These are phyloP conservation scores for Didymella sp. DNA, from an alignment of 2,329 filamentous ascomycete species.

Conservation along the genomic window DNA sequence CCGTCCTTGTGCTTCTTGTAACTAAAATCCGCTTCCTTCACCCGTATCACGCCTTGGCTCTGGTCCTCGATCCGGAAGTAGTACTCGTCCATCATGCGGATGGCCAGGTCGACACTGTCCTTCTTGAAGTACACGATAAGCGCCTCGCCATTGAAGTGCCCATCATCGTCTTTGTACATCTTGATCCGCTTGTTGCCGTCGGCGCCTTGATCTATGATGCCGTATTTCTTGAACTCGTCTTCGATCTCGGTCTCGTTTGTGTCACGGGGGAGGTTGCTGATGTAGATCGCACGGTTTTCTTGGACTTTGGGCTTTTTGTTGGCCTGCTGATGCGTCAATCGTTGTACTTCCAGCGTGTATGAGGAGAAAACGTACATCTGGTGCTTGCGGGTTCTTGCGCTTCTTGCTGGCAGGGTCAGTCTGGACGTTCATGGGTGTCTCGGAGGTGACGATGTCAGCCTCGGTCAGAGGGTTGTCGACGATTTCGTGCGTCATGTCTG, in stretches of 20 bases:
- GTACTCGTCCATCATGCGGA: conserved; percentile 80
- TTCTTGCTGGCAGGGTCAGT: conserved; percentile 28
- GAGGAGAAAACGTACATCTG: conserved; percentile 25
- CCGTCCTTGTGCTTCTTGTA: conserved; percentile 87
- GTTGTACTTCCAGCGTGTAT: background rate
- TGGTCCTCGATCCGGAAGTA: conserved; percentile 72
- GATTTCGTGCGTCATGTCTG: conserved; percentile 24
- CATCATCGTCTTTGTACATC: conserved; percentile 82
- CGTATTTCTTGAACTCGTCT: conserved; percentile 83
- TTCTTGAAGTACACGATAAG: conserved; percentile 94
- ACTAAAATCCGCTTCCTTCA: conserved; percentile 84
- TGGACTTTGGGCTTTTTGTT: conserved; percentile 44
- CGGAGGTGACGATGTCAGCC: conserved; percentile 15
- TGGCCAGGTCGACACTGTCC: conserved; percentile 87
- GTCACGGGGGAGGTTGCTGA: conserved; percentile 84
- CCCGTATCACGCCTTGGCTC: conserved; percentile 67
- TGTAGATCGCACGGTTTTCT: conserved; percentile 89
- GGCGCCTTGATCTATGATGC: conserved; percentile 94
- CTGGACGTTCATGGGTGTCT: conserved; percentile 11
- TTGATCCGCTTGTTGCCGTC: conserved; percentile 88
- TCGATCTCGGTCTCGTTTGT: conserved; percentile 80
- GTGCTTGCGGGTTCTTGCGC: conserved; percentile 33
- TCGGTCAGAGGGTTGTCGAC: conserved; percentile 26
- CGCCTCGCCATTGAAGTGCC: conserved; percentile 91
- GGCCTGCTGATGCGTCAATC: conserved; percentile 33